Conservation (phyloP, 108 stramenopile species). For the Skeletonema marinoi region DNA sequence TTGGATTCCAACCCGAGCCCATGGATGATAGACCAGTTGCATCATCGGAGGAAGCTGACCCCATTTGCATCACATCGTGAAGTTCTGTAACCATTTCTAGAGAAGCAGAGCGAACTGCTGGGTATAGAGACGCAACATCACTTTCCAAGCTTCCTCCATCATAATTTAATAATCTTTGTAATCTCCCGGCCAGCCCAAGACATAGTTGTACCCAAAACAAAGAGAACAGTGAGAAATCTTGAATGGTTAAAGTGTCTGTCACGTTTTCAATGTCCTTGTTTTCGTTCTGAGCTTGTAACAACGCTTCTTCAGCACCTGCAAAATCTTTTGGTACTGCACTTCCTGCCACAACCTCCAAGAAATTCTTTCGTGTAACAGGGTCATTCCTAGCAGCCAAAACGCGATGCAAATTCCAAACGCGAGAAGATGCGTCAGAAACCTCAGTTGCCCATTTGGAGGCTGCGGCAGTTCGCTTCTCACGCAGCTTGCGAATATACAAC, state of each 20-base stretch:
- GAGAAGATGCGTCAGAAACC: slow-evolving; percentile 61
- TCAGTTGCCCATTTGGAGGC: slow-evolving; percentile 60
- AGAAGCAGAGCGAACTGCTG: slow-evolving; percentile 69
- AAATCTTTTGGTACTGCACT: slow-evolving; percentile 59
- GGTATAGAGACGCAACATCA: slow-evolving; percentile 80
- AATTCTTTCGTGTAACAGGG: slow-evolving; percentile 73
- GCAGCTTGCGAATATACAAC: slow-evolving; percentile 58
- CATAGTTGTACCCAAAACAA: slow-evolving; percentile 81
- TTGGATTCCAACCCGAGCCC: slow-evolving; percentile 14
- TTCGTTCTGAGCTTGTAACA: slow-evolving; percentile 40
- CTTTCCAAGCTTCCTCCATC: slow-evolving; percentile 61
- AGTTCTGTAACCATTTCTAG: slow-evolving; percentile 75
- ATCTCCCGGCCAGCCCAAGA: slow-evolving; percentile 56
- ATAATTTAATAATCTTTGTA: slow-evolving; percentile 66
- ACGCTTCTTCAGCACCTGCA: slow-evolving; percentile 15
- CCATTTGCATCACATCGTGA: slow-evolving; percentile 73
- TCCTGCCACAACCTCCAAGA: slow-evolving; percentile 69
- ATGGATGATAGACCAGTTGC: slow-evolving; percentile 33
- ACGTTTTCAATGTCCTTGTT: slow-evolving; percentile 49
- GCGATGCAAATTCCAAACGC: slow-evolving; percentile 80
- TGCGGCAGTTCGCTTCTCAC: slow-evolving; percentile 64
- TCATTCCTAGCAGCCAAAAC: slow-evolving; percentile 78
- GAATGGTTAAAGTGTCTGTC: not conserved
- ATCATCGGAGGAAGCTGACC: slow-evolving; percentile 47
- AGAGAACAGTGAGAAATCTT: slow-evolving; percentile 62